Base-by-base conservation (phyloP, 139 green algal genomes). In the Micractinium conductrix region DNA sequence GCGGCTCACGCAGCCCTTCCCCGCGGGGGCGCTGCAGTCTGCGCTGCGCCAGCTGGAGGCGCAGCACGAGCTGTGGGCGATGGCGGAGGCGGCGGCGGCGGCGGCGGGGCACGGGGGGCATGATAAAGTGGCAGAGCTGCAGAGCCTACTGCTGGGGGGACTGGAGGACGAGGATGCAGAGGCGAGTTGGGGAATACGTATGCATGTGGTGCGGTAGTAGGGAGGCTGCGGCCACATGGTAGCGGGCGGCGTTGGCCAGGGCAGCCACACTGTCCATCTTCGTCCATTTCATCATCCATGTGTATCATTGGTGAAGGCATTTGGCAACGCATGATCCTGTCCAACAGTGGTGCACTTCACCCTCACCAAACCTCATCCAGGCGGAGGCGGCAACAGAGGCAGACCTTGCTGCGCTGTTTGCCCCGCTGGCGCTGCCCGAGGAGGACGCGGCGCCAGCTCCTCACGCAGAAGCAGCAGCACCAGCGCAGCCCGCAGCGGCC, bases 41-140 rank as follows among this genome's bases (percentile, higher is more conserved):
- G 78, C 42, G 1, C 40, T 83, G 78, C 58, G 43, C 60, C 60
- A 42, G 40, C 78, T 83, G 78, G 60, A 63, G 28, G n/a, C 24
- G 60, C 60, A 83, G 60, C 60, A 83, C 30, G 42, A 83, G 60
- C 40, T 40, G 0, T 76, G 42, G 26, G 8, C 22, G 26, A 40
- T 16, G 16, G 8, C 37, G 69, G 40, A 76, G 40, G 26, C 38
- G 53, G 42, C 60, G 17, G 38, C 30, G 19, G 78, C 42, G 3
- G 78, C 42, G 19, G 78, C n/a, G 28, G 60, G n/a, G n/a, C n/a
- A n/a, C n/a, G n/a, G n/a, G n/a, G n/a, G n/a, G n/a, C n/a, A n/a
- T n/a, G n/a, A n/a, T n/a, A n/a, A n/a, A n/a, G n/a, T n/a, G n/a
- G n/a, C n/a, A n/a, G n/a, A n/a, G n/a, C n/a, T n/a, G n/a, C n/a